A percentile compares a stretch with the other conserved stretches of the same genome.
These are phyloP conservation scores for Plasmodium cynomolgi DNA, from an alignment of 169 alveolate genomes.

Conservation along the genomic window DNA sequence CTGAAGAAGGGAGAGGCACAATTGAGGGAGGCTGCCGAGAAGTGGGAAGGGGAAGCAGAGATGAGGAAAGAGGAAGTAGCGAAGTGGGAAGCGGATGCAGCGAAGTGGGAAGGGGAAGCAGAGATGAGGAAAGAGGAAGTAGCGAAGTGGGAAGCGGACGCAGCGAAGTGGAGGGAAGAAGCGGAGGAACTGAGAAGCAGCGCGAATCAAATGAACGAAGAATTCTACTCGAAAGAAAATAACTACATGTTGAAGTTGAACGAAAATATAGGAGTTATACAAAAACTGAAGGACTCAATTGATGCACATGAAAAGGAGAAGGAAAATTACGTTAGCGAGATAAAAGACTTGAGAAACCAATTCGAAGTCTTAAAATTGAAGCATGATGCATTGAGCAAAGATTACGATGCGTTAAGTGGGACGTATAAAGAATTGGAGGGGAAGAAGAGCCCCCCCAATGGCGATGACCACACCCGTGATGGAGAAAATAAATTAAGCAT, in stretches of 20 bases:
- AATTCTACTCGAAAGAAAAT: slow-evolving; percentile 32
- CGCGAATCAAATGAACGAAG: slow-evolving; percentile 17
- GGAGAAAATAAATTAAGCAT: background rate
- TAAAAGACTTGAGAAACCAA: slow-evolving; percentile 14
- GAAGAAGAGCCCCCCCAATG: background rate
- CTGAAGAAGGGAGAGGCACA: background rate
- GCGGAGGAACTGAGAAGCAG: background rate
- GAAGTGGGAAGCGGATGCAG: background rate
- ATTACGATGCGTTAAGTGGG: background rate
- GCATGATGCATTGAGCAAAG: slow-evolving; percentile 5
- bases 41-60: background rate
- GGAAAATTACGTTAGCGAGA: slow-evolving; percentile 26
- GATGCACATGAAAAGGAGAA: slow-evolving; percentile 21
- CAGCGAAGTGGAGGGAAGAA: background rate
- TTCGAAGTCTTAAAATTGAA: background rate
- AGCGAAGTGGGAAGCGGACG: background rate
- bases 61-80: slow-evolving; percentile 2
- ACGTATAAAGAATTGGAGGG: background rate
- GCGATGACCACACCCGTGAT: background rate
- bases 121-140: background rate
- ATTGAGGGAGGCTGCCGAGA: background rate
- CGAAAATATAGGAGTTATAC: slow-evolving; percentile 29
- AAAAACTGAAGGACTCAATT: slow-evolving; percentile 29
- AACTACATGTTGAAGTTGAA: slow-evolving; percentile 29
- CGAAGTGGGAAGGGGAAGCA: background rate